These are phyloP conservation scores for Fusarium drepaniforme DNA, from an alignment of 2,329 filamentous ascomycete genomes.

Conservation along the genomic window DNA sequence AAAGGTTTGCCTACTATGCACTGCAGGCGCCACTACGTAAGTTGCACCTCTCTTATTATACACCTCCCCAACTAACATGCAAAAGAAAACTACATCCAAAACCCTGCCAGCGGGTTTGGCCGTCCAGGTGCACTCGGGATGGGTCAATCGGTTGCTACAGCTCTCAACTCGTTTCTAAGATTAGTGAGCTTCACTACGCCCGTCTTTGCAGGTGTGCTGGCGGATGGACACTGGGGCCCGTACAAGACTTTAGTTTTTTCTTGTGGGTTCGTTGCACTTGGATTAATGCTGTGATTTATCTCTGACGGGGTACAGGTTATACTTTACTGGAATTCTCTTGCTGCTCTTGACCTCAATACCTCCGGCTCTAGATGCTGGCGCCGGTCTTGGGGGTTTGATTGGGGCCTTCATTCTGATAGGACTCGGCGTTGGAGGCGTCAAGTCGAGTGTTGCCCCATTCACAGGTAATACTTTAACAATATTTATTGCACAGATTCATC, in stretches of 20 bases:
- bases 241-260: background rate
- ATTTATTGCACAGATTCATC: background rate
- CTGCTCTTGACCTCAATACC: background rate
- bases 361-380: background rate
- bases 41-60: background rate
- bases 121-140: background rate
- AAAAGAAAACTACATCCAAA: constrained; percentile 3
- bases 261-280: background rate
- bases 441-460: constrained; percentile 1
- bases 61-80: background rate
- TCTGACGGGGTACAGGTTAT: background rate
- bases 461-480: background rate
- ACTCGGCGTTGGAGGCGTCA: constrained; percentile 2
- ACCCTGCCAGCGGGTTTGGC: background rate
- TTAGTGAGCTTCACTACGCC: background rate
- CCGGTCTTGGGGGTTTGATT: background rate
- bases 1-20: constrained; percentile 3
- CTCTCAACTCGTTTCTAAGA: constrained; percentile 1
- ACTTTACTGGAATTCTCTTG: background rate
- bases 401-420: background rate
- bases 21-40: background rate
- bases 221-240: background rate
- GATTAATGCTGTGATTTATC: background rate
- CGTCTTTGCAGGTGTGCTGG: background rate
- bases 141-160: background rate